phyloP scores from a whole-genome alignment of 345 rosid species.

The Gossypium arboreum region DNA sequence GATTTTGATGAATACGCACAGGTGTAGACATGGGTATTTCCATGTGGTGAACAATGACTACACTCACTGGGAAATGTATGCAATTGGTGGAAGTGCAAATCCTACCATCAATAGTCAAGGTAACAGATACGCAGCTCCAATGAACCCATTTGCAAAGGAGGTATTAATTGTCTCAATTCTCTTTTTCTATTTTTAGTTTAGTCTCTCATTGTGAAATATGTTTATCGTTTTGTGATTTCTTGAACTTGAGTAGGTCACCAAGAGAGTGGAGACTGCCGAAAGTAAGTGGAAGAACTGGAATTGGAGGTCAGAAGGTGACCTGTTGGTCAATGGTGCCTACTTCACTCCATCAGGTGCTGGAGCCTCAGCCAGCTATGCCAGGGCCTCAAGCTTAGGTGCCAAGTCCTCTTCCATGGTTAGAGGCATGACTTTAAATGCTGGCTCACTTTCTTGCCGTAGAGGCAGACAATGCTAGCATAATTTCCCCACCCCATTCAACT shows the following conservation, averaged over 20 bases:
- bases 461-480: constrained; percentile 40
- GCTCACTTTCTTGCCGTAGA: constrained; percentile 65
- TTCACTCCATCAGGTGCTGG: constrained; percentile 87
- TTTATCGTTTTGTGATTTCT: neutral
- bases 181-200: neutral
- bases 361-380: constrained; percentile 75
- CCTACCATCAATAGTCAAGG: constrained; percentile 98
- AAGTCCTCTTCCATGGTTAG: constrained; percentile 76
- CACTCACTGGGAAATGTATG: constrained; percentile 99
- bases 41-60: constrained; percentile 97
- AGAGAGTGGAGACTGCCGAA: constrained; percentile 67
- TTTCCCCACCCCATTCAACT: neutral
- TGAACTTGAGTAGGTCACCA: constrained; percentile 61
- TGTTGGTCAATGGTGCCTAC: constrained; percentile 81
- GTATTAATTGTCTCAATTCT: constrained; percentile 22
- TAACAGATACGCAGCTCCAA: constrained; percentile 82
- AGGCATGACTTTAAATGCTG: constrained; percentile 71
- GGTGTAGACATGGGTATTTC: constrained; percentile 94
- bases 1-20: constrained; percentile 26
- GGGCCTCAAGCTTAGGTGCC: constrained; percentile 92
- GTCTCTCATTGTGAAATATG: neutral
- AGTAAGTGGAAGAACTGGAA: constrained; percentile 71
- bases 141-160: constrained; percentile 78
- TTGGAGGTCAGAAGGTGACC: constrained; percentile 93
- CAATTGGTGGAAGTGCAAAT: constrained; percentile 93